Evolutionary conservation across 441 rosid genomes (phyloP).

Genomic region (Geranium incanum): DNA sequence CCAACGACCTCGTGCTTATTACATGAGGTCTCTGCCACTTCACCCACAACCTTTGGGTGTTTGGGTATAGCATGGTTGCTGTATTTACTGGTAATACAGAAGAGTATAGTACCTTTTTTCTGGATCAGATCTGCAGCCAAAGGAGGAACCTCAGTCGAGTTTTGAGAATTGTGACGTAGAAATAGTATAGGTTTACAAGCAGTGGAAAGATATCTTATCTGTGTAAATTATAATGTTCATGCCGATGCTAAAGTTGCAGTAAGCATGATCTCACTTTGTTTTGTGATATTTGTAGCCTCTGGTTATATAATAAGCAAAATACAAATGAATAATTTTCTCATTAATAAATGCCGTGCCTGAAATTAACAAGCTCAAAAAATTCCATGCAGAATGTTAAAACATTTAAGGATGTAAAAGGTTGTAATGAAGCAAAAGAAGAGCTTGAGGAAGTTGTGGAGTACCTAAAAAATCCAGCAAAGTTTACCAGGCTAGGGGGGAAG

Average conservation of each 20-base stretch:
- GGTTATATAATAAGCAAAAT: slow-evolving; percentile 11
- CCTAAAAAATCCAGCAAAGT: slow-evolving; percentile 84
- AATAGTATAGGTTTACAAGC: not conserved
- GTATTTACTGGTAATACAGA: not conserved
- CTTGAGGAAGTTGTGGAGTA: slow-evolving; percentile 98
- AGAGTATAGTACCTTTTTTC: not conserved
- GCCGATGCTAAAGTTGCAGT: not conserved
- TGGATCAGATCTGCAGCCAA: not conserved
- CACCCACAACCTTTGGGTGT: not conserved
- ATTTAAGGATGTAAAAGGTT: slow-evolving; percentile 98
- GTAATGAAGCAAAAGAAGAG: slow-evolving; percentile 99
- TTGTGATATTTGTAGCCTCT: not conserved
- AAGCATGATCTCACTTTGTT: too few species aligned
- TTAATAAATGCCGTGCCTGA: slow-evolving; percentile 14
- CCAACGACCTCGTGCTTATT: too few species aligned
- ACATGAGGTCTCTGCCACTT: too few species aligned
- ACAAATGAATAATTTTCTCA: not conserved
- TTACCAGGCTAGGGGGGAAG: slow-evolving; percentile 97
- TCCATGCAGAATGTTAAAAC: slow-evolving; percentile 83
- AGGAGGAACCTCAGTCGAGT: not conserved
- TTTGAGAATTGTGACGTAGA: not conserved
- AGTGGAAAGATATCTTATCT: not conserved
- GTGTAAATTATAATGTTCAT: not conserved
- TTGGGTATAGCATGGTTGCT: not conserved
- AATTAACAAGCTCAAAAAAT: slow-evolving; percentile 12